Percentiles rank a stretch among this genome's conserved stretches.
Evolutionary conservation across 306 rosid species (phyloP).

Genomic region (Trifolium fragiferum): DNA sequence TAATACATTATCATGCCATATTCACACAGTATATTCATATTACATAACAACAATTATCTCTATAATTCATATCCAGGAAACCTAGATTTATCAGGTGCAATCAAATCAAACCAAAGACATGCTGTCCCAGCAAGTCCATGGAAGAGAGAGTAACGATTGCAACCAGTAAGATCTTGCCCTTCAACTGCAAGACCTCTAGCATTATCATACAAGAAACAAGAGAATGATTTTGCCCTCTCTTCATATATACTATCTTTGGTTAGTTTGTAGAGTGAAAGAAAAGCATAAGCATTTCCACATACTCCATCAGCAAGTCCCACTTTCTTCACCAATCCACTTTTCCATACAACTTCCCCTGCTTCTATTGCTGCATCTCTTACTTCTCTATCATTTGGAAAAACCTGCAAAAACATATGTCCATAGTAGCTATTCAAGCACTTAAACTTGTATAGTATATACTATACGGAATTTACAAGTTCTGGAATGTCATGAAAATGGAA

Average conservation of each 20-base stretch:
- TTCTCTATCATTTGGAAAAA: constrained; percentile 69
- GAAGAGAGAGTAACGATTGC: constrained; percentile 68
- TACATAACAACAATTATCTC: background rate
- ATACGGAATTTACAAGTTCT: no score
- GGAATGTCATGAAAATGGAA: no score
- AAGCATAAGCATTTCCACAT: constrained; percentile 83
- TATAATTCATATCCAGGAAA: constrained; percentile 82
- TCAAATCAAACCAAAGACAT: constrained; percentile 86
- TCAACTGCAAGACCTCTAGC: constrained; percentile 40
- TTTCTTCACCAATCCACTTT: constrained; percentile 79
- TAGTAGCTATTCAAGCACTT: background rate
- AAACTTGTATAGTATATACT: no score
- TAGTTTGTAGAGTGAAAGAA: constrained; percentile 70
- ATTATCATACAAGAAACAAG: constrained; percentile 66
- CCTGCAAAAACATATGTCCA: constrained; percentile 48
- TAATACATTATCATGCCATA: background rate
- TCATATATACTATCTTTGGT: constrained; percentile 71
- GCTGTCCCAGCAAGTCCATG: constrained; percentile 86
- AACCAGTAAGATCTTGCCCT: constrained; percentile 33
- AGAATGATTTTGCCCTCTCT: constrained; percentile 83
- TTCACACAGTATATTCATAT: background rate
- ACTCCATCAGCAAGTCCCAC: constrained; percentile 88
- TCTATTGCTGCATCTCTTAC: constrained; percentile 91
- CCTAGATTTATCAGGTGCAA: constrained; percentile 62
- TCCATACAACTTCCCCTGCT: constrained; percentile 97